Conservation (phyloP, 2,329 filamentous ascomycete species). For the Clarireedia homoeocarpa region DNA sequence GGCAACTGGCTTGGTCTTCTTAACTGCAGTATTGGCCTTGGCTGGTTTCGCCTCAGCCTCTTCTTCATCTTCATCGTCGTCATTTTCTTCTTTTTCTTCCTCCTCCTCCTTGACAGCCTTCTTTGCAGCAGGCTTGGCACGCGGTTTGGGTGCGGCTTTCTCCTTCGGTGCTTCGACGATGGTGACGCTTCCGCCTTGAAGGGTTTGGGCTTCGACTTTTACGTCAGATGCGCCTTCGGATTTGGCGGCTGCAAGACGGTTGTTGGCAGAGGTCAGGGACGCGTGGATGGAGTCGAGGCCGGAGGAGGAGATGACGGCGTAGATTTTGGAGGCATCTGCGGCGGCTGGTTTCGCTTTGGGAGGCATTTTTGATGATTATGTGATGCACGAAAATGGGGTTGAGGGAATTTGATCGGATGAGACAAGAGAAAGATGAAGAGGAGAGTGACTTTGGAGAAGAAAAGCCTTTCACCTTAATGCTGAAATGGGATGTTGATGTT, state of each 20-base stretch:
- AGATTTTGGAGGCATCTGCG: conserved; percentile 5
- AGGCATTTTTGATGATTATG: not conserved
- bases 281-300: conserved; percentile 15
- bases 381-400: too few species aligned
- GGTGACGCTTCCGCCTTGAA: conserved; percentile 15
- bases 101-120: not conserved
- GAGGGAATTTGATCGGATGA: too few species aligned
- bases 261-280: conserved; percentile 12
- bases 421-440: too few species aligned
- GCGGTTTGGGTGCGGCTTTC: not conserved
- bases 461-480: too few species aligned
- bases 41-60: not conserved
- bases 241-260: conserved; percentile 7
- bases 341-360: not conserved
- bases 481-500: not conserved
- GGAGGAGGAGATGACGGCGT: conserved; percentile 6
- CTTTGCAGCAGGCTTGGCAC: not conserved
- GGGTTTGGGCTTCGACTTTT: conserved; percentile 5
- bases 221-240: not conserved
- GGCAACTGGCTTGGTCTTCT: conserved; percentile 19
- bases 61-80: not conserved
- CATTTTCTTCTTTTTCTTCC: not conserved
- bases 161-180: conserved; percentile 1
- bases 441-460: too few species aligned
- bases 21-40: conserved; percentile 4